Evolutionary conservation across 345 rosid species (phyloP), one percentile per base, ranked within the genome.

Genomic region (Boechera stricta): DNA sequence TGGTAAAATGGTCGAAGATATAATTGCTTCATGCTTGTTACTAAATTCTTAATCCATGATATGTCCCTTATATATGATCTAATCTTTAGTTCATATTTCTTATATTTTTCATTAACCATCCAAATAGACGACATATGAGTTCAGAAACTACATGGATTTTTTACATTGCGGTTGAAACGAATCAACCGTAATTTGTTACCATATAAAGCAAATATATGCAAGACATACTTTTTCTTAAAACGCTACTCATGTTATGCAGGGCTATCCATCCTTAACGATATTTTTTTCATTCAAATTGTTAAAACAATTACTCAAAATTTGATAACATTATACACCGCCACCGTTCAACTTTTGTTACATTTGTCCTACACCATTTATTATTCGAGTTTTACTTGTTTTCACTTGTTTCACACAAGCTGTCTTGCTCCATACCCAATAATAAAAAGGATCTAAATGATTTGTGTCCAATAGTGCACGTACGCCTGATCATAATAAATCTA

Each of bases 331-430:
- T 16, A 48, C 24, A 48, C 8, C 10, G 53, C 53, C 53, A 16
- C 10, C 53, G 24, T n/a, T 48, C 6, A 48, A 16, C 10, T 16
- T 48, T 48, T 48, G 53, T n/a, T 48, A n/a, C 16, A 48, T 48
- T 48, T 16, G 53, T 48, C 53, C 24, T 48, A 48, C 53, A 48
- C 10, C 4, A 48, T 48, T 48, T 48, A 48, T 6, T 48, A 16
- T 16, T 16, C 24, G 53, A 48, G 53, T 3, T 6, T 16, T 6
- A 48, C 49, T 45, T 13, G 53, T 48, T 48, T 58, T 33, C 26
- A n/a, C 39, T 47, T 33, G 64, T n/a, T 59, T 59, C 41, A 59
- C 28, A 59, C 44, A n/a, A 58, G 64, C 44, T 21, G 64, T 59
- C 64, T 36, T 59, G 44, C 15, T 59, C 45, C 15, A 59, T 59